Base-by-base conservation (phyloP, 1,139 yeast species). In the Spathaspora sp. region DNA sequence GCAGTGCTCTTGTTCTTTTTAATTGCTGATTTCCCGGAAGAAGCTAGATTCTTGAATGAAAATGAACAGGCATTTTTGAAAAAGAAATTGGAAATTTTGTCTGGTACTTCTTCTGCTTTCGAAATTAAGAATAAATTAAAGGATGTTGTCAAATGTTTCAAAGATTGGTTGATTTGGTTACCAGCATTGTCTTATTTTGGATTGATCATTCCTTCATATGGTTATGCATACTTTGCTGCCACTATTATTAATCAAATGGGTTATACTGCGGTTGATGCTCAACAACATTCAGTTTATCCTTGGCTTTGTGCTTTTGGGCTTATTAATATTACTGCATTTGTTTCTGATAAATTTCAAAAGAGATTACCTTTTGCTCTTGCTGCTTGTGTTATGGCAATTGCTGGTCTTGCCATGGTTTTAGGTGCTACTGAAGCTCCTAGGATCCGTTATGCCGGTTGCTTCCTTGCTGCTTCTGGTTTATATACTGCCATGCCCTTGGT, bases 401-500 rank as follows among this genome's bases (percentile, higher is more conserved):
- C 66, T 7, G 90, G 90, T 4, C 74, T 82, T 52, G 74, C 78
- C 16, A 70, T 84, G 71, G 64, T 77, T 46, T 66, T 68, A 47
- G 70, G 78, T n/a, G 72, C 69, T 3, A 57, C 55, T 3, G 51
- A 61, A 39, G 48, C 54, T 16, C 59, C 77, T 10, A 53, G 62
- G 8, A 74, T 80, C 2, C 74, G 88, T 53, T 86, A 86, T 58
- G 93, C 74, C 15, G 93, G 89, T 2, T 82, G 88, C 59, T 86
- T 86, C 76, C 67, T 86, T 41, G 59, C 79, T 20, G 88, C 86
- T 0, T 56, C 72, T 17, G 95, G 95, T 5, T 69, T 84, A 31
- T 86, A 86, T 65, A 69, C 86, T 2, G 81, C 84, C 23, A 86
- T 86, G 93, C 95, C 95, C 10, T 57, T 84, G 23, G 64, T 85